A percentile compares a stretch with the other conserved stretches of the same genome.
Conservation (phyloP, 1,284 basidiomycete genomes). For the Entoloma clypeatum region DNA sequence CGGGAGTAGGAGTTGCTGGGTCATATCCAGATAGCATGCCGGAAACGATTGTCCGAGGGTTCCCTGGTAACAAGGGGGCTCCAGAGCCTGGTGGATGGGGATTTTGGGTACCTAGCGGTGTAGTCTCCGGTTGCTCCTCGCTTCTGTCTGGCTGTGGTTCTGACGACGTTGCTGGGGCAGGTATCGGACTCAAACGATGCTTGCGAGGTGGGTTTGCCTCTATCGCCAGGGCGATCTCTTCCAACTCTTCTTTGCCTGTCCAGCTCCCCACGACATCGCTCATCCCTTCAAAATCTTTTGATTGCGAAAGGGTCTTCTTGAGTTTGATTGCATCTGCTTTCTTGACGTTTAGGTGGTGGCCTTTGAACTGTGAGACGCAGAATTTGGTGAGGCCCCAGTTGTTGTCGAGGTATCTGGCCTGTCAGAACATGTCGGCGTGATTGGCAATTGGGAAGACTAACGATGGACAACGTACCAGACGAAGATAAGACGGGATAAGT, state of each 20-base stretch:
- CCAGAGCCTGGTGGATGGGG: constrained; percentile 42
- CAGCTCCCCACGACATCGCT: constrained; percentile 52
- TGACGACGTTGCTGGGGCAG: not conserved
- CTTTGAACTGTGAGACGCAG: constrained; percentile 79
- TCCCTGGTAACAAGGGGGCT: constrained; percentile 38
- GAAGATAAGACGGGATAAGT: constrained; percentile 74
- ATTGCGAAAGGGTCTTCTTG: constrained; percentile 51
- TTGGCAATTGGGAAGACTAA: not conserved
- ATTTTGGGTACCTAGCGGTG: constrained; percentile 42
- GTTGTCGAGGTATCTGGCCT: constrained; percentile 72
- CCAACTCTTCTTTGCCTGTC: constrained; percentile 60
- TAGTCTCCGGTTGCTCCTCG: constrained; percentile 21
- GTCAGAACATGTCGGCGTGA: constrained; percentile 6
- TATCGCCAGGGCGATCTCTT: constrained; percentile 51
- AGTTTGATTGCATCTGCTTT: constrained; percentile 59
- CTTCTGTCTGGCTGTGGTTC: constrained; percentile 4
- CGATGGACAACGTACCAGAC: constrained; percentile 51
- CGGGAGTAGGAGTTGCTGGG: constrained; percentile 43
- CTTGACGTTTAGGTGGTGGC: constrained; percentile 46
- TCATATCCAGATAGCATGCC: constrained; percentile 39
- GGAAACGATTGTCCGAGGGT: constrained; percentile 24
- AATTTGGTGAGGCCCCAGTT: constrained; percentile 91
- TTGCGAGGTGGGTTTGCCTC: constrained; percentile 40
- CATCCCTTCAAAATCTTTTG: constrained; percentile 68
- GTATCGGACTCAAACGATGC: constrained; percentile 27